phyloP scores from a whole-genome alignment of 176 grass and related monocot species.

The Triticum urartu region DNA sequence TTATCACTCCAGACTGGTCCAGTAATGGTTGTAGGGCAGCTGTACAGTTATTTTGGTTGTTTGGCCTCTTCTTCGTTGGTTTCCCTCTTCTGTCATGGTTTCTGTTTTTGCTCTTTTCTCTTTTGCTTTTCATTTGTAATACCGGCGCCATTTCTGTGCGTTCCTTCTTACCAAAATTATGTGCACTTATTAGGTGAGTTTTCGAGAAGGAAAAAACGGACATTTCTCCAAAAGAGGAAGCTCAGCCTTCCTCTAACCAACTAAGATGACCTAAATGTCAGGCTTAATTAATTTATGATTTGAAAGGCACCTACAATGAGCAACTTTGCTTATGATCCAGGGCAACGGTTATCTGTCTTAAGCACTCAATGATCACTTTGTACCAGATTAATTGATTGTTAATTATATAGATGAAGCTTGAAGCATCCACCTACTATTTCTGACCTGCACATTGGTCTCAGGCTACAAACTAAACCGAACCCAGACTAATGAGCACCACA shows the following conservation, averaged over 20 bases:
- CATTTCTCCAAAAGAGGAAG: background rate
- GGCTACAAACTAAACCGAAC: background rate
- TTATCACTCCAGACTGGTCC: background rate
- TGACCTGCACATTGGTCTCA: background rate
- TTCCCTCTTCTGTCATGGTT: background rate
- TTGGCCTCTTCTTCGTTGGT: background rate
- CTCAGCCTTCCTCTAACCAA: background rate
- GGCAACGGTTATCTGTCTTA: constrained; percentile 13
- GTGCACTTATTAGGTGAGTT: background rate
- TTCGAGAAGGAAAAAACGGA: background rate
- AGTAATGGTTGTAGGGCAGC: background rate
- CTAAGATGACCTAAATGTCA: background rate
- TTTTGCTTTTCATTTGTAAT: background rate
- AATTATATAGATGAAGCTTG: background rate
- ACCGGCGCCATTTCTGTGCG: background rate
- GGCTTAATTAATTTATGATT: constrained; percentile 13
- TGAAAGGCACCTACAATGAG: constrained; percentile 23
- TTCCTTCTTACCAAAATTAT: background rate
- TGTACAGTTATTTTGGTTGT: background rate
- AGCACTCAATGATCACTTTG: constrained; percentile 5
- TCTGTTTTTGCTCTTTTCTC: background rate
- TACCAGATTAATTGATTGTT: constrained; percentile 6
- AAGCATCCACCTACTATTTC: constrained; percentile 25
- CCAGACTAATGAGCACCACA: background rate
- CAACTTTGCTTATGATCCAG: background rate